These are phyloP conservation scores for Luzula sylvatica DNA, from an alignment of 176 grass and related monocot species.

Conservation along the genomic window DNA sequence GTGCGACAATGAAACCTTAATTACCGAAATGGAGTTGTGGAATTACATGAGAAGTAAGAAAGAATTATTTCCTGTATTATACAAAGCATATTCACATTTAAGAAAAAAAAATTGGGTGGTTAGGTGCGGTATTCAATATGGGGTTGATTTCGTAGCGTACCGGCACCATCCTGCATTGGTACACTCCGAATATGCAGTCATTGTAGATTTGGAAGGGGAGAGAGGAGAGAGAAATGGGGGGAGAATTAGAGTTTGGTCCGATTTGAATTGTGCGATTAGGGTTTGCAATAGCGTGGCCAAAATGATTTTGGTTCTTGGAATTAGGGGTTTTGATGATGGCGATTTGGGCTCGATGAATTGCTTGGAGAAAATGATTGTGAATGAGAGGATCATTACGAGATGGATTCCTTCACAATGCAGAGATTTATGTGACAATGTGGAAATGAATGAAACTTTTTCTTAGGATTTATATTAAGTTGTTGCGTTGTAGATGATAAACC, in stretches of 20 bases:
- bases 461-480: no score
- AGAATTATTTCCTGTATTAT: constrained; percentile 32
- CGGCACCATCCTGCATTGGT: constrained; percentile 52
- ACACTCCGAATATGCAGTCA: constrained; percentile 55
- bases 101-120: constrained; percentile 62
- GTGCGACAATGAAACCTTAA: neutral
- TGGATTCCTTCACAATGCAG: constrained; percentile 40
- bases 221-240: neutral
- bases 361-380: constrained; percentile 37
- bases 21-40: constrained; percentile 29
- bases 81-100: constrained; percentile 53
- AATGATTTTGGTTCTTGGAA: constrained; percentile 37
- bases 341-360: constrained; percentile 20
- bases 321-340: neutral
- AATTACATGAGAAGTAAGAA: constrained; percentile 4
- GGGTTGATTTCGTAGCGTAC: constrained; percentile 51
- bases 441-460: no score
- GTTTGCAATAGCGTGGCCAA: constrained; percentile 54
- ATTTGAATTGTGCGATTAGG: constrained; percentile 28
- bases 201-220: constrained; percentile 26
- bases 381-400: constrained; percentile 35
- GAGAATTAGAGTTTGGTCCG: constrained; percentile 35
- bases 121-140: constrained; percentile 30
- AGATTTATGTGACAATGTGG: constrained; percentile 17
- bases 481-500: no score